These are phyloP conservation scores for Tardiomyces digboiensis DNA, from an alignment of 1,139 yeast species.

Conservation along the genomic window DNA sequence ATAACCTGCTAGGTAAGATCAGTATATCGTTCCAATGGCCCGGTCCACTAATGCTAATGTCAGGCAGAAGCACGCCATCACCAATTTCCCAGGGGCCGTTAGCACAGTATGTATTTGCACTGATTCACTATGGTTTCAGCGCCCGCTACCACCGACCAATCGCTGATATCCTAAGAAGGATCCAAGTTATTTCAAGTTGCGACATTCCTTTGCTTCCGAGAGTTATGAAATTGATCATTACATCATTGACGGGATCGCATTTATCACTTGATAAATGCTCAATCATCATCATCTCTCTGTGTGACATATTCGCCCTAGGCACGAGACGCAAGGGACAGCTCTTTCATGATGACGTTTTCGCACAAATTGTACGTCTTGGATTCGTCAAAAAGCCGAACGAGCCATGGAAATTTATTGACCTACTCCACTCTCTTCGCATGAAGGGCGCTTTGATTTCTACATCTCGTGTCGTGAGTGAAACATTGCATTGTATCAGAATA, in stretches of 20 bases:
- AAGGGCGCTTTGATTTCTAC: background rate
- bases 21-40: background rate
- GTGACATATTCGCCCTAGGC: background rate
- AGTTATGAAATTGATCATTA: background rate
- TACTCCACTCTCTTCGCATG: background rate
- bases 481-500: background rate
- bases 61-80: background rate
- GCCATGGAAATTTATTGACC: slow-evolving; percentile 1
- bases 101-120: background rate
- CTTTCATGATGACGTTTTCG: background rate
- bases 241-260: background rate
- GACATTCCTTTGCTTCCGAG: background rate
- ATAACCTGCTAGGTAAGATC: background rate
- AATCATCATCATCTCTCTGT: background rate
- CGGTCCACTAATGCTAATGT: background rate
- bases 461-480: background rate
- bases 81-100: background rate
- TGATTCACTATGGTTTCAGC: background rate
- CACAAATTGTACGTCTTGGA: background rate
- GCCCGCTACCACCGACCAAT: background rate
- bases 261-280: background rate
- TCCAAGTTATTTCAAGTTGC: background rate
- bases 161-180: background rate
- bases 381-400: slow-evolving; percentile 1
- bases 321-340: background rate